Percentiles rank a stretch among this genome's conserved stretches.
Evolutionary conservation across 2,329 filamentous ascomycete genomes (phyloP).

Genomic region (Aspergillus fischeri): DNA sequence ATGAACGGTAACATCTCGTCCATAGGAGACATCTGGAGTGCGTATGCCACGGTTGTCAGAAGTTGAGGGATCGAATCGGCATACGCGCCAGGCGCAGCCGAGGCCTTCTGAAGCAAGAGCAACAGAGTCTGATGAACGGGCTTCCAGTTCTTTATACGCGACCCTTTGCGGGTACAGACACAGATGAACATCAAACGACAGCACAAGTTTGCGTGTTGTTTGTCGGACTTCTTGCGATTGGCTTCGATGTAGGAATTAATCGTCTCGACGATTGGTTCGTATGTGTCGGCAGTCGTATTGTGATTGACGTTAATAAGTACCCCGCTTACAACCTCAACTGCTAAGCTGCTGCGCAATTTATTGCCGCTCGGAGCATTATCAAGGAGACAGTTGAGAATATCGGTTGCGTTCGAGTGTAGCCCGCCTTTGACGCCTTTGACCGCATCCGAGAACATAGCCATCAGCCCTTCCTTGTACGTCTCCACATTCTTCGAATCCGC

Average conservation of each 20-base stretch:
- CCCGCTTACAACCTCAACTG: slow-evolving; percentile 66
- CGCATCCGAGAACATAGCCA: slow-evolving; percentile 87
- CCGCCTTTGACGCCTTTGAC: slow-evolving; percentile 59
- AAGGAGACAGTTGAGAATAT: slow-evolving; percentile 52
- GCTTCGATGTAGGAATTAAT: slow-evolving; percentile 51
- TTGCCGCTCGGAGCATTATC: slow-evolving; percentile 27
- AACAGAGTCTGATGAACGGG: slow-evolving; percentile 56
- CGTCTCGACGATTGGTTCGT: slow-evolving; percentile 62
- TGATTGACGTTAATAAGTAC: slow-evolving; percentile 79
- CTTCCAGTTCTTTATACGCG: slow-evolving; percentile 69
- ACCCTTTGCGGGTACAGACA: slow-evolving; percentile 73
- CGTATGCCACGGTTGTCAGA: slow-evolving; percentile 54
- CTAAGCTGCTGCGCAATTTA: slow-evolving; percentile 24
- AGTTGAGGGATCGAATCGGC: slow-evolving; percentile 30
- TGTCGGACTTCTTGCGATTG: slow-evolving; percentile 31
- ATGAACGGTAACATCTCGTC: slow-evolving; percentile 71
- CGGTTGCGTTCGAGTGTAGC: slow-evolving; percentile 54
- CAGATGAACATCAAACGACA: slow-evolving; percentile 55
- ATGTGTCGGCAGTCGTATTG: slow-evolving; percentile 70
- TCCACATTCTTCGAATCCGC: slow-evolving; percentile 32
- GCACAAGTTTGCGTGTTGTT: slow-evolving; percentile 39
- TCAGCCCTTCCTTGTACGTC: slow-evolving; percentile 80
- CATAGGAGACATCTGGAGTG: slow-evolving; percentile 72
- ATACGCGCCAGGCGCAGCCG: slow-evolving; percentile 20
- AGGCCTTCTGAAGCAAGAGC: slow-evolving; percentile 46